These are phyloP conservation scores for Daldinia sp. DNA, from an alignment of 2,329 filamentous ascomycete genomes.

Conservation along the genomic window DNA sequence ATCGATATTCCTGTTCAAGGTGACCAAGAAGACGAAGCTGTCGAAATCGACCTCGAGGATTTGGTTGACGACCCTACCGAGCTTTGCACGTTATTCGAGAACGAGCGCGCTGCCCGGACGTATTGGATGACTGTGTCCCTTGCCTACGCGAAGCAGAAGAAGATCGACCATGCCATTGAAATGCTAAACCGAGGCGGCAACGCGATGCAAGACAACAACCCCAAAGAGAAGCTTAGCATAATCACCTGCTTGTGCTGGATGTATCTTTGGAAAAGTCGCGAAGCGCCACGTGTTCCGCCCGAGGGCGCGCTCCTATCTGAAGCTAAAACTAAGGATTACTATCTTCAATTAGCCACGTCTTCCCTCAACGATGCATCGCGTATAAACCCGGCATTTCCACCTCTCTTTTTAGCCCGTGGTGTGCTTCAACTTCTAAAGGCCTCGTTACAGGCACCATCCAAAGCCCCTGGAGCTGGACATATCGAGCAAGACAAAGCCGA, in stretches of 20 bases:
- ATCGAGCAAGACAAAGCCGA: constrained; percentile 79
- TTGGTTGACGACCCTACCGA: constrained; percentile 94
- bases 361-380: constrained; percentile 95
- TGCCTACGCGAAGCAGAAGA: constrained; percentile 95
- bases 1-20: constrained; percentile 73
- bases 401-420: constrained; percentile 88
- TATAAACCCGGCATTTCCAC: constrained; percentile 90
- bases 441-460: constrained; percentile 80
- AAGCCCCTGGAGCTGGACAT: constrained; percentile 66
- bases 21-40: constrained; percentile 74
- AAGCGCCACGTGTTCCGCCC: constrained; percentile 70
- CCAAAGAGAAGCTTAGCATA: constrained; percentile 85
- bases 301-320: constrained; percentile 74
- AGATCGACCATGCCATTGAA: constrained; percentile 83
- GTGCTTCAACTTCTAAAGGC: constrained; percentile 88
- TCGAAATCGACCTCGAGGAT: constrained; percentile 92
- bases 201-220: constrained; percentile 73
- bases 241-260: constrained; percentile 89
- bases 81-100: constrained; percentile 92
- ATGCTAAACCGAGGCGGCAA: constrained; percentile 77
- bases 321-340: constrained; percentile 90
- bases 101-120: constrained; percentile 87
- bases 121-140: constrained; percentile 99
- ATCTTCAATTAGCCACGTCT: constrained; percentile 87
- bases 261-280: constrained; percentile 86